A percentile compares a stretch with the other conserved stretches of the same genome.
These are phyloP conservation scores for Melaleuca quinquenervia DNA, from an alignment of 345 rosid species.

Conservation along the genomic window DNA sequence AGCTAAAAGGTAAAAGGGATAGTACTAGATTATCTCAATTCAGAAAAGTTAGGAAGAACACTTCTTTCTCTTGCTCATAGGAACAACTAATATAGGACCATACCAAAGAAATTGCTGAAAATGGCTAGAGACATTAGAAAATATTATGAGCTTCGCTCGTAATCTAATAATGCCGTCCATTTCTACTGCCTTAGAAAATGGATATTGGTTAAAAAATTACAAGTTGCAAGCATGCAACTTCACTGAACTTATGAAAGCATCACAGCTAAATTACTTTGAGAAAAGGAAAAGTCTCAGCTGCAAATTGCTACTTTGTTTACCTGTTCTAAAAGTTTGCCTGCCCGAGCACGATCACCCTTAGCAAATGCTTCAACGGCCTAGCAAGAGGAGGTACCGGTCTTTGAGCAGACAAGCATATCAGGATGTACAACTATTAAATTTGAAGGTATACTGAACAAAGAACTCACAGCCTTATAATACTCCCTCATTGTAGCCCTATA, in stretches of 20 bases:
- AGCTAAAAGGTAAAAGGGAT: not conserved
- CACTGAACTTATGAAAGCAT: not conserved
- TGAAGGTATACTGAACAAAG: not conserved
- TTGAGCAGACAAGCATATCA: not conserved
- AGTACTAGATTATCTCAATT: not conserved
- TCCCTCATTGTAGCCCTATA: constrained; percentile 37
- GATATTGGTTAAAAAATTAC: not conserved
- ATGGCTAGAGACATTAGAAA: not conserved
- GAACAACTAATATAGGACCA: not conserved
- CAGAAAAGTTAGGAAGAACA: not conserved
- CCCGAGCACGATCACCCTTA: constrained; percentile 22
- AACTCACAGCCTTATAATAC: constrained; percentile 41
- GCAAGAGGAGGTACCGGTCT: not conserved
- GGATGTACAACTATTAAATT: not conserved
- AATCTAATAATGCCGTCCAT: not conserved
- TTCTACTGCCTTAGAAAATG: not conserved
- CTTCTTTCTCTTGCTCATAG: not conserved
- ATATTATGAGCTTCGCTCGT: not conserved
- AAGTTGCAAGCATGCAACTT: not conserved
- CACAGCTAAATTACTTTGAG: not conserved
- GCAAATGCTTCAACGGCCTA: constrained; percentile 46
- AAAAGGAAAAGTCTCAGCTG: not conserved
- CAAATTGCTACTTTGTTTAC: constrained; percentile 5
- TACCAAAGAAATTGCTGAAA: not conserved
- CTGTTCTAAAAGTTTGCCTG: constrained; percentile 32